A percentile compares a stretch with the other conserved stretches of the same genome.
These are phyloP conservation scores for Asterella californica DNA, from an alignment of 225 moss, liverwort and hornwort species.

Conservation along the genomic window DNA sequence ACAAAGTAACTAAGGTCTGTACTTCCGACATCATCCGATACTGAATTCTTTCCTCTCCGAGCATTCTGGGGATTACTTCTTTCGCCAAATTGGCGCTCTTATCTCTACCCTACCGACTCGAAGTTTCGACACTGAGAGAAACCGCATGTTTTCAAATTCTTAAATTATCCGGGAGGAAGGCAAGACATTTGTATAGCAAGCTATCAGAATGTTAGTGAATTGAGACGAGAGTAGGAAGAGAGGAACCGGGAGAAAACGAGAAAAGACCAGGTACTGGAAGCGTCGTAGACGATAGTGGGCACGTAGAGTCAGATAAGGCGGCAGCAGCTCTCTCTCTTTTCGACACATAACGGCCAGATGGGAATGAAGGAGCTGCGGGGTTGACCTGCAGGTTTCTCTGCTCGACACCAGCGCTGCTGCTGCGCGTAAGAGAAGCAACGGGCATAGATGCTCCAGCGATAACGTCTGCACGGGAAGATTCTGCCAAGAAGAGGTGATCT, in stretches of 20 bases:
- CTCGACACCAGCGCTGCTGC: not conserved
- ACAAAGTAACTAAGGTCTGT: not conserved
- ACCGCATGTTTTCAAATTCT: too few relatives aligned
- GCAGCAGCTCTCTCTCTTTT: conserved; percentile 74
- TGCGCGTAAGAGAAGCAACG: not conserved
- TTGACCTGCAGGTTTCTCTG: conserved; percentile 10
- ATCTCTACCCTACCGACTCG: not conserved
- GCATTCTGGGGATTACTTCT: not conserved
- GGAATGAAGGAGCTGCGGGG: conserved; percentile 8
- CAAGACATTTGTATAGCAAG: not conserved
- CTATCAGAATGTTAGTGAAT: not conserved
- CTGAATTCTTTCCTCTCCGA: not conserved
- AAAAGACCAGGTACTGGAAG: conserved; percentile 57
- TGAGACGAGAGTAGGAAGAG: not conserved
- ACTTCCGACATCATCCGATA: not conserved
- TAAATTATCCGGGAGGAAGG: not conserved
- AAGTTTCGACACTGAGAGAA: not conserved
- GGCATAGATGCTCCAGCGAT: not conserved
- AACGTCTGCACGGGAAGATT: not conserved
- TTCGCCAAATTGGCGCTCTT: not conserved
- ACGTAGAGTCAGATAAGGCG: conserved; percentile 34
- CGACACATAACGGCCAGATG: conserved; percentile 68
- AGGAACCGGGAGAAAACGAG: conserved; percentile 22
- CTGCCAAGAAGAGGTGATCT: not conserved
- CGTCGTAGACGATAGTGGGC: conserved; percentile 36